These are phyloP conservation scores for Ceratocystis colombiana DNA, from an alignment of 2,329 filamentous ascomycete species.

Conservation along the genomic window DNA sequence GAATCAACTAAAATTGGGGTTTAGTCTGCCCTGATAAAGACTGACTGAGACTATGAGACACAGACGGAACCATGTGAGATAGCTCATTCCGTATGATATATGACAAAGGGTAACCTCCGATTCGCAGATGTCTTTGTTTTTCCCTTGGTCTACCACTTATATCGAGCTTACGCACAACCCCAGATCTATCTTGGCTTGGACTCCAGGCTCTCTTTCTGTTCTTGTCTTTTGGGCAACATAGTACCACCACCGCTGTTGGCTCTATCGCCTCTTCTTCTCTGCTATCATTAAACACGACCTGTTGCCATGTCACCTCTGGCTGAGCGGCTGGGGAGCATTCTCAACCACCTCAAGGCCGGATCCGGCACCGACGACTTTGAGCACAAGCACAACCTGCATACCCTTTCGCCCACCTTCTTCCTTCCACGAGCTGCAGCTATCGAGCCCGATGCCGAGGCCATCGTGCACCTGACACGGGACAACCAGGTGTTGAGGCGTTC, in stretches of 20 bases:
- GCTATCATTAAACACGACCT: no score
- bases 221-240: neutral
- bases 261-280: no score
- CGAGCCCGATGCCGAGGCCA: slow-evolving; percentile 74
- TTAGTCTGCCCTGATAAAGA: neutral
- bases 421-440: slow-evolving; percentile 76
- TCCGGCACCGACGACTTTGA: slow-evolving; percentile 29
- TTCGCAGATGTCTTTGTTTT: neutral
- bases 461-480: slow-evolving; percentile 77
- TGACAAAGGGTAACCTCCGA: neutral
- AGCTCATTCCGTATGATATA: neutral
- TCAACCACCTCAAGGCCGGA: slow-evolving; percentile 39
- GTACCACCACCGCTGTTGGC: neutral
- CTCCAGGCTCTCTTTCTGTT: neutral
- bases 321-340: slow-evolving; percentile 50
- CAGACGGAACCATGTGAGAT: neutral
- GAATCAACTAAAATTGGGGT: neutral
- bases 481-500: slow-evolving; percentile 61
- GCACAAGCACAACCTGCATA: slow-evolving; percentile 55
- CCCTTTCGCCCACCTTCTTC: slow-evolving; percentile 79
- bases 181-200: neutral
- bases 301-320: slow-evolving; percentile 42
- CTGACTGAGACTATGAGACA: neutral
- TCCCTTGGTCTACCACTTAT: neutral
- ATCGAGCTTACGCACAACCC: neutral